Evolutionary conservation across 352 stramenopile species (phyloP), one percentile per base, ranked within the genome.

Genomic region (Achlya hypogyna): DNA sequence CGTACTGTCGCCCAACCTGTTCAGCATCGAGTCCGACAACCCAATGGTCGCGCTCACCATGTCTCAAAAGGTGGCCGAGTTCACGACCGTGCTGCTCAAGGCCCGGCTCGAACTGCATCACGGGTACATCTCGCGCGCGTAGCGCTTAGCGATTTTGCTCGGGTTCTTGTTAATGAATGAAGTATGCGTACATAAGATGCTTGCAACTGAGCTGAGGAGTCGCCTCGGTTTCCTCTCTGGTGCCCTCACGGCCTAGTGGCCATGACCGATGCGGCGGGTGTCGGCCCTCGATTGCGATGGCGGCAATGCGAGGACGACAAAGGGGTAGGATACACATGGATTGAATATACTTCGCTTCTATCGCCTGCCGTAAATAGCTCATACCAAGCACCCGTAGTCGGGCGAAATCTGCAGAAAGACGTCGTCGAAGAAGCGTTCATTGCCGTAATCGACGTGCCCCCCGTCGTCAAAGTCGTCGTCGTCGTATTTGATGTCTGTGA

Each of bases 371-470:
- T 68, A 62, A 65, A 22, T 71, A 42, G 35, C 27, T 75, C 75
- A 88, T 31, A 88, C 80, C 56, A 89, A 71, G 51, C 80, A 89
- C 56, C 78, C 82, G 29, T 87, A 88, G 67, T 89, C 78, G 0
- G 82, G 81, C 18, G 81, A 88, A 62, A 88, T 88, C 56, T 91
- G 82, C 29, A 89, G 71, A 63, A 88, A 89, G 20, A 91, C 77
- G 53, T 91, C 77, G 72, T 87, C 81, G 65, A 87, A 88, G 72
- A 87, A 88, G 45, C 76, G 75, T 38, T 89, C 81, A 53, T 75
- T 88, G 60, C 65, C 81, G 74, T 86, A 89, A 66, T 91, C 82
- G 59, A 85, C 74, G 53, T 83, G 75, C 31, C 53, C 49, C 12
- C 16, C 49, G 20, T 89, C 79, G 28, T 65, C 29, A 34, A 74